Evolutionary conservation across 495 filamentous ascomycete species (phyloP), one percentile per base, ranked within the genome.

Genomic region (Penicillium turbatum): DNA sequence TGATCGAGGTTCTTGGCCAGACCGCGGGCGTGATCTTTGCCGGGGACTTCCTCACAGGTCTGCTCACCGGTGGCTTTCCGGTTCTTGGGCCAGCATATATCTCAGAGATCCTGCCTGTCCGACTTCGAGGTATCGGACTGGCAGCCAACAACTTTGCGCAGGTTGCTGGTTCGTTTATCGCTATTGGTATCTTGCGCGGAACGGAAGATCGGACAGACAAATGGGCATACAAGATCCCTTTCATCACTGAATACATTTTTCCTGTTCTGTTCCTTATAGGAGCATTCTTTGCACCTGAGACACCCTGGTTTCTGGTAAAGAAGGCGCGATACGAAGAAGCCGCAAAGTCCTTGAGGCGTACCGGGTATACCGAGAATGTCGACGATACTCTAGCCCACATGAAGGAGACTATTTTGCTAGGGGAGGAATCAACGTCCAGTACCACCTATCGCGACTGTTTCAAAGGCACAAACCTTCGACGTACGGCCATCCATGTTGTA

Each of bases 231-330:
- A 65, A 67, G 35, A 66, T 72, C 38, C 67, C 67, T 27, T 66
- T 69, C 37, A 68, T 63, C 1, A 59, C 70, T 6, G 72, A 76
- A 54, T 74, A 71, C 60, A 58, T 64, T 1, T 49, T 64, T 6
- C 66, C 68, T 6, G 49, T 55, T 19, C 17, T 62, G 29, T 71
- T 80, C 48, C 54, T 72, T 2, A 29, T 67, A 21, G 59, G 74
- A 0, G 53, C 78, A 4, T 64, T 54, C n/a, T 71, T 80, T 34
- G 71, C 72, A 34, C 79, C 75, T 5, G 77, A 81, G 47, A 74
- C 73, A 9, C 74, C 78, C 3, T 79, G 74, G 66, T 77, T 75
- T 68, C 64, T 80, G 7, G 72, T 74, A 24, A 66, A 71, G 7
- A 68, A 72, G 35, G 72, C 66, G 13, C 66, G 66, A 27, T 45